phyloP scores from a whole-genome alignment of 495 filamentous ascomycete genomes.

The Elaphomyces granulatus region DNA sequence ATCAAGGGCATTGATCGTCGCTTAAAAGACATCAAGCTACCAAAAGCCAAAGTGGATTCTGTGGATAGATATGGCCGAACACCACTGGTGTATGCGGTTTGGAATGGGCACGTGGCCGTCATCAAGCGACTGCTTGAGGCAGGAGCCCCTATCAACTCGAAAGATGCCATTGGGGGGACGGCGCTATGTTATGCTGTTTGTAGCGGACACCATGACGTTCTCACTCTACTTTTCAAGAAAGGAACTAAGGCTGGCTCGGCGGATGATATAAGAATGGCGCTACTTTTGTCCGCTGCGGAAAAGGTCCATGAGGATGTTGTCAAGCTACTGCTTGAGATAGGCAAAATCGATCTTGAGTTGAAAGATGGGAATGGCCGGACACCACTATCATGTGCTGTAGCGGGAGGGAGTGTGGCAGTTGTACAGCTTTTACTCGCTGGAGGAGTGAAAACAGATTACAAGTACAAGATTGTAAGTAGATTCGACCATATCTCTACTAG shows the following conservation, averaged over 20 bases:
- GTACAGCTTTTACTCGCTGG: neutral
- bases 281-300: neutral
- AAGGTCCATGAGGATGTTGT: neutral
- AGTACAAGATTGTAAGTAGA: neutral
- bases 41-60: constrained; percentile 2
- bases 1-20: constrained; percentile 1
- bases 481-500: neutral
- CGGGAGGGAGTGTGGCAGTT: neutral
- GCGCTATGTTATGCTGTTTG: constrained; percentile 16
- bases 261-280: neutral
- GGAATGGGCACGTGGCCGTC: constrained; percentile 9
- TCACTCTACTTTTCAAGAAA: constrained; percentile 12
- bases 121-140: constrained; percentile 10
- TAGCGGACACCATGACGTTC: constrained; percentile 11
- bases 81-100: constrained; percentile 13
- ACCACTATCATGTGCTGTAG: neutral
- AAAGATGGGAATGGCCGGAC: neutral
- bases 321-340: neutral
- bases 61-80: constrained; percentile 6
- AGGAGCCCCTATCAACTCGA: constrained; percentile 6
- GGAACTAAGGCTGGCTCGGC: constrained; percentile 11
- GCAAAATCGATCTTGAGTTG: neutral
- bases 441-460: neutral
- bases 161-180: constrained; percentile 10
- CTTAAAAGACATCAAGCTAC: neutral